phyloP scores from a whole-genome alignment of 257 asterid species.

The Catharanthus roseus region DNA sequence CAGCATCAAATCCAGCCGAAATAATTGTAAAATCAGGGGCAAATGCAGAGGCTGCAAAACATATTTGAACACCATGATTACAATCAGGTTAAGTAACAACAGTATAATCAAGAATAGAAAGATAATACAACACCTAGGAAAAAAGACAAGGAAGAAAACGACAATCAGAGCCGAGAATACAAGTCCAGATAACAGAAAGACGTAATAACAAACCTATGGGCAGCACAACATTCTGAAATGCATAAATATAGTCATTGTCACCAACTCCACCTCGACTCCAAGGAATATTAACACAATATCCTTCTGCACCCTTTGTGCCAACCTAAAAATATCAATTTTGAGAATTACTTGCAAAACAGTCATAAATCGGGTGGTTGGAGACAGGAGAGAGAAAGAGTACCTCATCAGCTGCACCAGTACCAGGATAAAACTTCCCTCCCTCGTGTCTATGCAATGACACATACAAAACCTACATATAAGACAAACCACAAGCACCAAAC shows the following conservation, averaged over 20 bases:
- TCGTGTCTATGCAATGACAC: constrained; percentile 93
- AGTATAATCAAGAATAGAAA: background rate
- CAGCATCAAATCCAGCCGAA: constrained; percentile 99
- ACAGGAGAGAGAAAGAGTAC: constrained; percentile 29
- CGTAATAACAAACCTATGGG: constrained; percentile 61
- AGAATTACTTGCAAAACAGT: constrained; percentile 1
- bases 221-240: constrained; percentile 86
- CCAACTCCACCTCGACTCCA: constrained; percentile 97
- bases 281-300: constrained; percentile 91
- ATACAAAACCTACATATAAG: constrained; percentile 67
- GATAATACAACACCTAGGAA: background rate
- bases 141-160: background rate
- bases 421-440: constrained; percentile 93
- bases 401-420: constrained; percentile 96
- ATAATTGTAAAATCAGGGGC: constrained; percentile 89
- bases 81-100: background rate
- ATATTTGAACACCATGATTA: constrained; percentile 22
- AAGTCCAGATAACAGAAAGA: constrained; percentile 4
- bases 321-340: constrained; percentile 41
- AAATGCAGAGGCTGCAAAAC: constrained; percentile 70
- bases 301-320: constrained; percentile 90
- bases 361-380: background rate
- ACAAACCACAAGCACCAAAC: constrained; percentile 13
- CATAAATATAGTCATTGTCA: constrained; percentile 86
- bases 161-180: background rate